A percentile compares a stretch with the other conserved stretches of the same genome.
Conservation (phyloP, 495 filamentous ascomycete species). For the Hyaloscypha hepaticicola region DNA sequence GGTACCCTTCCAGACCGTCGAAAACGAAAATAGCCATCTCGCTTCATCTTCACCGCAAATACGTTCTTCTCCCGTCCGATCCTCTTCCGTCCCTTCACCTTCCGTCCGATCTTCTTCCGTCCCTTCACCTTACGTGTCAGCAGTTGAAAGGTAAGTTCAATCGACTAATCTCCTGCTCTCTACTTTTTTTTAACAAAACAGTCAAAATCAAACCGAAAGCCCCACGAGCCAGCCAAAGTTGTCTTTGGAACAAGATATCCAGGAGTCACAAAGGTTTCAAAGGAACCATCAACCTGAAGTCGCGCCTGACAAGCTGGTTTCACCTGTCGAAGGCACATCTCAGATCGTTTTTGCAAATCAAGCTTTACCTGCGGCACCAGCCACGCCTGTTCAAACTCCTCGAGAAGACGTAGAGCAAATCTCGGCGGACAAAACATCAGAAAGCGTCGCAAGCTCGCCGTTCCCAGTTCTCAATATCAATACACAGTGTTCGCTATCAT, state of each 20-base stretch:
- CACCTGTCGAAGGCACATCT: neutral
- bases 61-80: neutral
- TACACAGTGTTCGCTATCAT: neutral
- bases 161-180: neutral
- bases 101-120: neutral
- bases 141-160: neutral
- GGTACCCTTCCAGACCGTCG: neutral
- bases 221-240: neutral
- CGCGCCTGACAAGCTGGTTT: neutral
- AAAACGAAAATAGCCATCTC: neutral
- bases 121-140: too few species aligned
- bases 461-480: neutral
- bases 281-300: neutral
- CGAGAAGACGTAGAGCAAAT: neutral
- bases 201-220: neutral
- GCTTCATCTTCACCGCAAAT: neutral
- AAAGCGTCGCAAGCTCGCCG: neutral
- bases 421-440: neutral
- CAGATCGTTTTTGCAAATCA: neutral
- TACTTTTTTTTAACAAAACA: neutral
- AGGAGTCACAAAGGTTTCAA: neutral
- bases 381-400: neutral
- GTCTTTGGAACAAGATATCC: neutral
- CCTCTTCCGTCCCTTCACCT: neutral
- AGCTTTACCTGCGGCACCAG: neutral